phyloP scores from a whole-genome alignment of 768 basidiomycete species.

The Ramaria sp. region DNA sequence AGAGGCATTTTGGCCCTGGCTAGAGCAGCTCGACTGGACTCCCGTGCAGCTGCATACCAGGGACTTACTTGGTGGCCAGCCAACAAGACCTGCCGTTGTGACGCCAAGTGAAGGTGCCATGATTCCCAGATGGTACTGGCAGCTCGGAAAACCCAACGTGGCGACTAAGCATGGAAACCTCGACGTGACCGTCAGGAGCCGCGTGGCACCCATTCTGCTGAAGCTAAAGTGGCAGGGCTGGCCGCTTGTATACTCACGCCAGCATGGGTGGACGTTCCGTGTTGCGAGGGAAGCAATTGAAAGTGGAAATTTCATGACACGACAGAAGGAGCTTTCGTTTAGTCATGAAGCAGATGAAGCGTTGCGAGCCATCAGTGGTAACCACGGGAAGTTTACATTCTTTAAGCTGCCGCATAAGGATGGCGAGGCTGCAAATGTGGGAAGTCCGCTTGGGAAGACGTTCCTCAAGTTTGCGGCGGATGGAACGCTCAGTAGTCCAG shows the following conservation, averaged over 20 bases:
- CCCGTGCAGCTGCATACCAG: constrained; percentile 13
- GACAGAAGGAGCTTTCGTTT: constrained; percentile 42
- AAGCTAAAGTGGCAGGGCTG: constrained; percentile 79
- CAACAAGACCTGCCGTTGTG: constrained; percentile 18
- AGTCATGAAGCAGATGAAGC: constrained; percentile 49
- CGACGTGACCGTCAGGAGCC: constrained; percentile 77
- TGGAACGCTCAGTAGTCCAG: constrained; percentile 75
- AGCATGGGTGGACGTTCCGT: constrained; percentile 89
- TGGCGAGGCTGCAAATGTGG: constrained; percentile 92
- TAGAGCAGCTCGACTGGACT: constrained; percentile 62
- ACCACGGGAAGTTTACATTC: constrained; percentile 46
- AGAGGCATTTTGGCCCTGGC: constrained; percentile 28
- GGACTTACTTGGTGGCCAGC: constrained; percentile 14
- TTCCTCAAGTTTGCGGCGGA: constrained; percentile 86
- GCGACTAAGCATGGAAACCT: constrained; percentile 56
- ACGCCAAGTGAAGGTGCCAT: constrained; percentile 31
- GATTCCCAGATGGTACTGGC: constrained; percentile 99
- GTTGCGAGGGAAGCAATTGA: constrained; percentile 34
- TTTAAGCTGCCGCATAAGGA: constrained; percentile 96
- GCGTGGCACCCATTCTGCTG: constrained; percentile 75
- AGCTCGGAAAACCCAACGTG: constrained; percentile 66
- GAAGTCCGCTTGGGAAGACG: constrained; percentile 77
- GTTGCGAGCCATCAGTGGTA: constrained; percentile 36
- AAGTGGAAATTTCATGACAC: constrained; percentile 31
- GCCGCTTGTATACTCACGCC: constrained; percentile 75